Base-by-base conservation (phyloP, 768 basidiomycete species). In the Russula sp. region DNA sequence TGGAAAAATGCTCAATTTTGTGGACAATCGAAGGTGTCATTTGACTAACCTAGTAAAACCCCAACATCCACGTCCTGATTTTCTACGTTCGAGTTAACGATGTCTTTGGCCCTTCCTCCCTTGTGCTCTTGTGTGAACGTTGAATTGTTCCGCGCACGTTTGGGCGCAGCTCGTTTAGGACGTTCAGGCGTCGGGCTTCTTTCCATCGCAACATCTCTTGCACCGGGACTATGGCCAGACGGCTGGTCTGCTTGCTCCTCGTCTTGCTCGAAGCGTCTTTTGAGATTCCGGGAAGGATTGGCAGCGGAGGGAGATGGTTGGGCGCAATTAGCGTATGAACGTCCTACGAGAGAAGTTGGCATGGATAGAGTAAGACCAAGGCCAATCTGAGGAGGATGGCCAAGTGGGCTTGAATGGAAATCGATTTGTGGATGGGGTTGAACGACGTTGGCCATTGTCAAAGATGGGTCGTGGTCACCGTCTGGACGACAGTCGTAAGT, bases 101-200 rank as follows among this genome's bases (percentile, higher is more conserved):
- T n/a, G 66, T 83, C 82, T 73, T 85, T 86, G 7, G 72, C 62
- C 40, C 77, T 72, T 44, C 77, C 78, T 20, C 79, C 80, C 59
- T 69, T 70, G 68, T 62, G 63, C 10, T 57, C 60, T 63, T 75
- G 66, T 3, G 72, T 71, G 16, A 70, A 68, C 6, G 74, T 57
- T 51, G 76, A 74, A 48, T 75, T 70, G 47, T 83, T 75, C 53
- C 83, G 80, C 48, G 82, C 81, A 63, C 88, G 83, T 74, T 92
- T 91, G 18, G 85, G 86, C 40, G 83, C 77, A 6, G 80, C 79
- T 68, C 86, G 83, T 74, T 85, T 89, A 40, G 82, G 83, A 49
- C 88, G 80, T 73, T 94, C 91, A 16, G 90, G 88, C 2, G 91
- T 91, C 8, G 91, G 89, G 67, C 89, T 91, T 64, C 88, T 80